Base-by-base conservation (phyloP, 1,284 basidiomycete species). In the Papiliotrema laurentii region DNA sequence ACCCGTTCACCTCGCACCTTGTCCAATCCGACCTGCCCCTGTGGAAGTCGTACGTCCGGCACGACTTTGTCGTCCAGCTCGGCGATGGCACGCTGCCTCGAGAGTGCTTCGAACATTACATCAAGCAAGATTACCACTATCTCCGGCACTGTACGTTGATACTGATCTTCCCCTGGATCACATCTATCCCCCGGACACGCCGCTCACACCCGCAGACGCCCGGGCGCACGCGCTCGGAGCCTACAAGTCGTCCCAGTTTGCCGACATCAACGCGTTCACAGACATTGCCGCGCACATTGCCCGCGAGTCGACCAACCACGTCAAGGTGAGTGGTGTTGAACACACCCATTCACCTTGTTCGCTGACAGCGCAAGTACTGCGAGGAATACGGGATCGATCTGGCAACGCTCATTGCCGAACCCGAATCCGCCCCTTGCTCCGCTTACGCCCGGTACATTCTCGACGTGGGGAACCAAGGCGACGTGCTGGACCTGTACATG, bases 401-500 rank as follows among this genome's bases (percentile, higher is more conserved):
- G 5, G 76, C 79, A 5, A 81, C 86, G 41, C 76, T 93, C 5
- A 77, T 81, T 42, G 68, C 62, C 10, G 82, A 83, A 1, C 77
- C 79, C 4, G 89, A 92, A 65, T 80, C 82, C 0, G 63, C 81
- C 0, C 80, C 82, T 2, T 87, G 84, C n/a, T 83, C 80, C 2
- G 88, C 88, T 0, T 93, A 94, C 65, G 87, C 87, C 1, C 83
- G 85, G n/a, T 94, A 85, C 73, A 78, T 94, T 25, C 74, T 93
- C 22, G 86, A 93, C 67, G 76, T 82, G 1, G 88, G 87, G 0
- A 63, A 86, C 14, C 82, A 82, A 66, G 78, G 89, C 4, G 87
- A 91, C 64, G 71, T 82, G 13, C 80, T 83, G 25, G 84, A 83
- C 53, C 75, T 93, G 11, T 72, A 87, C 21, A 84, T 96, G 67